Conservation (phyloP, 805 yeast species). For the Metschnikowia koreensis region DNA sequence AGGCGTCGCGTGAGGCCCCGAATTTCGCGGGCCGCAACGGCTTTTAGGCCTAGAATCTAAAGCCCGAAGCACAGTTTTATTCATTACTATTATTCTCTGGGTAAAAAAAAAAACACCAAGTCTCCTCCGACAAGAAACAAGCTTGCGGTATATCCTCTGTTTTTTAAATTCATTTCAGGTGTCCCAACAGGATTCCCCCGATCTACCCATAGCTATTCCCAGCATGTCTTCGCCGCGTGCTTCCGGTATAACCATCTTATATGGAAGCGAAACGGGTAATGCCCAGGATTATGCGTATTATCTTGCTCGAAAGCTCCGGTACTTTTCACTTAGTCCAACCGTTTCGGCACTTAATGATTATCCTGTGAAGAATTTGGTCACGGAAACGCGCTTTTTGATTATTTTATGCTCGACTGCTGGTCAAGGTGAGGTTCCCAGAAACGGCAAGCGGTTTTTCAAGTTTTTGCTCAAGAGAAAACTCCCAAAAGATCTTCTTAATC, state of each 20-base stretch:
- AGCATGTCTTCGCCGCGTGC: neutral
- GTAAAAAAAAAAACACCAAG: too few species aligned
- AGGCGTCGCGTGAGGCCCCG: neutral
- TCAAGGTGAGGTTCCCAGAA: conserved; percentile 88
- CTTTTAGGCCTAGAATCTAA: neutral
- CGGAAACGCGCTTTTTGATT: conserved; percentile 45
- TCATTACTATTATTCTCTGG: neutral
- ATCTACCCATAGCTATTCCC: neutral
- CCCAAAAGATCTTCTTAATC: conserved; percentile 56
- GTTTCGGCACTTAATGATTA: conserved; percentile 60
- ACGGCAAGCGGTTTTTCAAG: conserved; percentile 71
- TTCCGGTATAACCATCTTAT: conserved; percentile 54
- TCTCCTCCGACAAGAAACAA: too few species aligned
- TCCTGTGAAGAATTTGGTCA: conserved; percentile 51
- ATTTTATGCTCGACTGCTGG: conserved; percentile 88
- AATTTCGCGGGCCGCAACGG: neutral
- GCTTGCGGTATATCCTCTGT: too few species aligned
- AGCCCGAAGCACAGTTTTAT: neutral
- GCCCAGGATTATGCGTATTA: conserved; percentile 79
- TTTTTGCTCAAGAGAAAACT: conserved; percentile 67
- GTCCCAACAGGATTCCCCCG: neutral
- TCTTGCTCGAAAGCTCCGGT: conserved; percentile 53
- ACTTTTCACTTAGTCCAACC: conserved; percentile 48
- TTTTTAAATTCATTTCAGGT: neutral
- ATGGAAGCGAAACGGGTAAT: conserved; percentile 93